Evolutionary conservation across 768 basidiomycete genomes (phyloP).

Genomic region (Rhizopogon vesiculosus): DNA sequence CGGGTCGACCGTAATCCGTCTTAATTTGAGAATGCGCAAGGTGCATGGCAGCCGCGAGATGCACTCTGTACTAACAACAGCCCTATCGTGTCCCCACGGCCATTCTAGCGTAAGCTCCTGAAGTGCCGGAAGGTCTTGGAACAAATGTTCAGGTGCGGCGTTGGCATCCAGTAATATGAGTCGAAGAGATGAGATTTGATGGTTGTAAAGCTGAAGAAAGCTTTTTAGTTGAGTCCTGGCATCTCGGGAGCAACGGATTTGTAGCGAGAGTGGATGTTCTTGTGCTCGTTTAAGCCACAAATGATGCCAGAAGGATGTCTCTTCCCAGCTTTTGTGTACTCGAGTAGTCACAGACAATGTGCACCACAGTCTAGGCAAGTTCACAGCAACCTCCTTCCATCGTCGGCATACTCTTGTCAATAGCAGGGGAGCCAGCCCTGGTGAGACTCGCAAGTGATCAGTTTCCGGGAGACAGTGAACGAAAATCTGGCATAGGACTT

Average conservation of each 20-base stretch:
- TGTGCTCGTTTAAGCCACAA: constrained; percentile 7
- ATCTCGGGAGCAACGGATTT: constrained; percentile 2
- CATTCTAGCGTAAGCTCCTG: constrained; percentile 14
- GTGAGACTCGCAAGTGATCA: background rate
- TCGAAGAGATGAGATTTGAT: background rate
- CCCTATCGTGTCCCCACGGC: background rate
- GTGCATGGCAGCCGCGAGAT: constrained; percentile 5
- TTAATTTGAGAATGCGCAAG: constrained; percentile 10
- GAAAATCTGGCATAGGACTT: constrained; percentile 46
- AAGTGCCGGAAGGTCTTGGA: constrained; percentile 14
- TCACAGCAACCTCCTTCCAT: constrained; percentile 36
- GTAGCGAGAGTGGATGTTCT: constrained; percentile 13
- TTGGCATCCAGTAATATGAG: constrained; percentile 7
- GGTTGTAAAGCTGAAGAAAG: constrained; percentile 17
- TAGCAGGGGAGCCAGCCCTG: constrained; percentile 28
- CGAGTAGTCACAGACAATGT: constrained; percentile 20
- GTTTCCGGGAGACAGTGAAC: constrained; percentile 31
- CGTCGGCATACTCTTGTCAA: constrained; percentile 35
- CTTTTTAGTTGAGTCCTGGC: background rate
- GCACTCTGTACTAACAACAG: background rate
- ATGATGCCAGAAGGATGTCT: constrained; percentile 9
- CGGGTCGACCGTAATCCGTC: background rate
- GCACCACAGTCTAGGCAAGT: constrained; percentile 44
- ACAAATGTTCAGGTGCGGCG: constrained; percentile 8
- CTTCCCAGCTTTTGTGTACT: constrained; percentile 9